phyloP scores from a whole-genome alignment of 2,329 filamentous ascomycete species.

The Ascocoryne sarcoides region DNA sequence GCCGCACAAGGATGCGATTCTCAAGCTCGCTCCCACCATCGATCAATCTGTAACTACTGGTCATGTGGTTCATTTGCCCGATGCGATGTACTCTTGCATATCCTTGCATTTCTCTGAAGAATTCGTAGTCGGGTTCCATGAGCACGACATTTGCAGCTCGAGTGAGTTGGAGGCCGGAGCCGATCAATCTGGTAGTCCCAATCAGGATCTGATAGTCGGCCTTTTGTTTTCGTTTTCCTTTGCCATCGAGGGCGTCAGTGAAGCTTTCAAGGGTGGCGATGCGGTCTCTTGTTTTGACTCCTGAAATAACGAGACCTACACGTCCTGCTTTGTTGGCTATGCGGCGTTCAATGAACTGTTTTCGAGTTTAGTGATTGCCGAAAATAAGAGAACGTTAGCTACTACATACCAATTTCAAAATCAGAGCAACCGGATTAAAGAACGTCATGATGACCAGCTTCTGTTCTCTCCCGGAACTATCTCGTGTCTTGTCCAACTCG shows the following conservation, averaged over 20 bases:
- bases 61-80: constrained; percentile 4
- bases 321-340: not conserved
- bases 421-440: constrained; percentile 6
- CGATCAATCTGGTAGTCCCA: constrained; percentile 4
- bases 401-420: constrained; percentile 9
- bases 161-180: constrained; percentile 7
- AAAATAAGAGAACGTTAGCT: not conserved
- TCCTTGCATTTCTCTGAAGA: constrained; percentile 5
- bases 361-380: too few species aligned
- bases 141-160: constrained; percentile 6
- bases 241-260: too few species aligned
- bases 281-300: not conserved
- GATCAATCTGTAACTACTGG: constrained; percentile 3
- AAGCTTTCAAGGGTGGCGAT: constrained; percentile 2
- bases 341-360: constrained; percentile 6
- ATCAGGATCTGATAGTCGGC: constrained; percentile 6
- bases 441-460: constrained; percentile 11
- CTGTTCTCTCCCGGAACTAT: constrained; percentile 1
- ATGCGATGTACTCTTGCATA: constrained; percentile 10
- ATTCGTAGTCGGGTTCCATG: constrained; percentile 10
- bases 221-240: too few species aligned
- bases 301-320: constrained; percentile 2
- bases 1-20: not conserved
- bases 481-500: not conserved
- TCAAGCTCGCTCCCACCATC: constrained; percentile 1